Evolutionary conservation across 2,329 filamentous ascomycete species (phyloP).

Genomic region (Zymoseptoria tritici): DNA sequence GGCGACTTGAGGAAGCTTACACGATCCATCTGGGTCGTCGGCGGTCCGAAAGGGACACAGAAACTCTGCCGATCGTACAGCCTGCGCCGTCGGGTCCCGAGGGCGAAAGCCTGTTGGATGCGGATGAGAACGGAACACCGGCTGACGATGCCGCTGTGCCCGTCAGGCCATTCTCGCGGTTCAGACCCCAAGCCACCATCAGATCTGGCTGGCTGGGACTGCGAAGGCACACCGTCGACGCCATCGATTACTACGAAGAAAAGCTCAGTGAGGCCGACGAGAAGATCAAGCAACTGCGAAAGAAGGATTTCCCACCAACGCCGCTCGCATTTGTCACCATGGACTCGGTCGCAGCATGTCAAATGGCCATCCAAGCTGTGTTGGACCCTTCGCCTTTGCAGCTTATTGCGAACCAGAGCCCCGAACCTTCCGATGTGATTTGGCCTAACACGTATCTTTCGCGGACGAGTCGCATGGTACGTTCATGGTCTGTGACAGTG

Average conservation of each 20-base stretch:
- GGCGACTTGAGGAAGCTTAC: slow-evolving; percentile 76
- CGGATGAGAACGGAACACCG: slow-evolving; percentile 26
- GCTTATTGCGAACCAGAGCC: slow-evolving; percentile 76
- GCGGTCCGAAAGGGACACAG: slow-evolving; percentile 41
- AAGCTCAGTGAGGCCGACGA: slow-evolving; percentile 72
- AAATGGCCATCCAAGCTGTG: slow-evolving; percentile 94
- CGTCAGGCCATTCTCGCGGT: slow-evolving; percentile 38
- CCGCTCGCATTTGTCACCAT: slow-evolving; percentile 93
- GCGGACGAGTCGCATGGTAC: slow-evolving; percentile 62
- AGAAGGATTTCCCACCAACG: slow-evolving; percentile 67
- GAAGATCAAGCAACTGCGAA: slow-evolving; percentile 60
- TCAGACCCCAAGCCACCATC: slow-evolving; percentile 62
- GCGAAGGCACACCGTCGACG: slow-evolving; percentile 68
- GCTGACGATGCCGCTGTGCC: slow-evolving; percentile 25
- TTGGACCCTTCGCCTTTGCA: slow-evolving; percentile 84
- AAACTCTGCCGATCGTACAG: slow-evolving; percentile 45
- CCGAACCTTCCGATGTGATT: slow-evolving; percentile 84
- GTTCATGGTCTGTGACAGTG: slow-evolving; percentile 75
- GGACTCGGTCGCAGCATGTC: slow-evolving; percentile 84
- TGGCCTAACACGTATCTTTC: slow-evolving; percentile 90
- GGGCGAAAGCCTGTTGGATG: slow-evolving; percentile 5
- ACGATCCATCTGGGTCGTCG: slow-evolving; percentile 62
- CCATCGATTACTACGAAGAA: slow-evolving; percentile 91
- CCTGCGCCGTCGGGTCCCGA: slow-evolving; percentile 31
- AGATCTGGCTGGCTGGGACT: slow-evolving; percentile 72